These are phyloP conservation scores for Gossypium raimondii DNA, from an alignment of 345 rosid genomes.

Conservation along the genomic window DNA sequence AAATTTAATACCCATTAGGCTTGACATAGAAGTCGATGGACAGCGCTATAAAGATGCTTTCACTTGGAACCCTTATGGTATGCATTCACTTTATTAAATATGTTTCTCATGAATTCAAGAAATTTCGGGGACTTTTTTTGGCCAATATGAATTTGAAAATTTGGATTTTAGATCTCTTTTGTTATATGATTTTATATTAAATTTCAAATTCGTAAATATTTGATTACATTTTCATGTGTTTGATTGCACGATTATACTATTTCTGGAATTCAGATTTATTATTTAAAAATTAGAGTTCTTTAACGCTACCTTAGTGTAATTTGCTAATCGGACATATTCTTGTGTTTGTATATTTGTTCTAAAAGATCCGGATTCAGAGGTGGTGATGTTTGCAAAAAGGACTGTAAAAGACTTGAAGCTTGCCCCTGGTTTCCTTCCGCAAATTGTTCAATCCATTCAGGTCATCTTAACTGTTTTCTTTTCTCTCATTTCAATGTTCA, in stretches of 20 bases:
- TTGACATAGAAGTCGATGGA: slow-evolving; percentile 88
- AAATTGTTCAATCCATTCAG: slow-evolving; percentile 90
- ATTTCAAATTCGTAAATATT: neutral
- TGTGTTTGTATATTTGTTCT: neutral
- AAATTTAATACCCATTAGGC: slow-evolving; percentile 82
- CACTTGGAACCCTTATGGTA: slow-evolving; percentile 97
- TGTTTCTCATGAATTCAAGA: neutral
- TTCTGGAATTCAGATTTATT: neutral
- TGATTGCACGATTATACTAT: neutral
- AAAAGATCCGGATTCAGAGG: slow-evolving; percentile 84
- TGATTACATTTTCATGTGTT: neutral
- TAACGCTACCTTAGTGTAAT: neutral
- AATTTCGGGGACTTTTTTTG: neutral
- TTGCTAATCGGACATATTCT: neutral
- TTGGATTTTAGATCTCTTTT: neutral
- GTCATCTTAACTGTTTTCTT: slow-evolving; percentile 24
- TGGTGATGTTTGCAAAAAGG: slow-evolving; percentile 72
- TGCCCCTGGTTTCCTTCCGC: slow-evolving; percentile 72
- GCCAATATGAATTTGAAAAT: neutral
- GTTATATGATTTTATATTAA: neutral
- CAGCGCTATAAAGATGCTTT: slow-evolving; percentile 86
- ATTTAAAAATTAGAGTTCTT: neutral
- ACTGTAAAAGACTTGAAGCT: slow-evolving; percentile 93
- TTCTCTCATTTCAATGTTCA: neutral
- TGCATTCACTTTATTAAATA: neutral